Evolutionary conservation across 2,329 filamentous ascomycete species (phyloP).

Genomic region (Thyridium curvatum): DNA sequence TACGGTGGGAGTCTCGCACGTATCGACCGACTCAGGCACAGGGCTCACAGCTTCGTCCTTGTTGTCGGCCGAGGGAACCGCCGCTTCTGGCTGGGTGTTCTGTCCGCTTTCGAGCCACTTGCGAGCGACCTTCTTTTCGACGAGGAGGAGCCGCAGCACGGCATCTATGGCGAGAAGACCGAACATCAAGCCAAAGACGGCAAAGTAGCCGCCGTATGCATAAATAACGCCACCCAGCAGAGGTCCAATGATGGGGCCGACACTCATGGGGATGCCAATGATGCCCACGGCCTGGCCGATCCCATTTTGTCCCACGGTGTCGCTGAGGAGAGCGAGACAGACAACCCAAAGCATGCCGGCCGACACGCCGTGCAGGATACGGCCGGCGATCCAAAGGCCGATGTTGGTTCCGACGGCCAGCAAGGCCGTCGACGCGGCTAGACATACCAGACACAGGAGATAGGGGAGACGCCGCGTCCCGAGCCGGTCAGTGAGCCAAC

Average conservation of each 20-base stretch:
- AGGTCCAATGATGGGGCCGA: background rate
- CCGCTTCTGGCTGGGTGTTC: too few species aligned
- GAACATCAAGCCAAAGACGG: background rate
- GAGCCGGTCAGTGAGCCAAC: too few species aligned
- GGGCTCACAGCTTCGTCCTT: too few species aligned
- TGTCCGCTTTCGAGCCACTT: background rate
- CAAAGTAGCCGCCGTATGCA: background rate
- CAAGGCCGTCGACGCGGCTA: too few species aligned
- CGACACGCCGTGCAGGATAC: background rate
- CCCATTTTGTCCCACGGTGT: background rate
- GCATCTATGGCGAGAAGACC: background rate
- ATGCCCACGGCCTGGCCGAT: background rate
- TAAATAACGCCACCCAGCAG: background rate
- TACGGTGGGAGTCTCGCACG: too few species aligned
- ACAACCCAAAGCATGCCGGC: background rate
- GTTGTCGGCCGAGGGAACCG: too few species aligned
- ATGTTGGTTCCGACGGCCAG: too few species aligned
- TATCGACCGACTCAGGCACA: too few species aligned
- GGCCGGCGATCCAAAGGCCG: too few species aligned
- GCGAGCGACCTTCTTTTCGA: background rate
- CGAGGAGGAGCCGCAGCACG: background rate
- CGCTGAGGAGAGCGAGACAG: background rate
- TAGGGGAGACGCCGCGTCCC: too few species aligned
- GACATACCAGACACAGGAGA: too few species aligned
- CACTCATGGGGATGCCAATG: background rate